Evolutionary conservation across 257 asterid genomes (phyloP), one percentile per base, ranked within the genome.

Genomic region (Scutellaria baicalensis): DNA sequence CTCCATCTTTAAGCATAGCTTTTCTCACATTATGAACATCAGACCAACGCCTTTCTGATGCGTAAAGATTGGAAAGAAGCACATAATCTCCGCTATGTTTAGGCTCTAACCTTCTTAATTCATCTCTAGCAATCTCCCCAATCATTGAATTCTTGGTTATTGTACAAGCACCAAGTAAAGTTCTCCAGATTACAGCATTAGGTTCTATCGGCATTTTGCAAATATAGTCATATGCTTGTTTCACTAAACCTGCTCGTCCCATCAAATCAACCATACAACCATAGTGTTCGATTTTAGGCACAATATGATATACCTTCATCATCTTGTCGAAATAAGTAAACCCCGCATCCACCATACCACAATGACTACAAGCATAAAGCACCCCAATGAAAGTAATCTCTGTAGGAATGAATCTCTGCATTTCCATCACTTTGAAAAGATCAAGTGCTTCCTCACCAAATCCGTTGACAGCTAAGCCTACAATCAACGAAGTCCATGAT

Each of bases 211-310:
- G 89, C 96, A 91, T 91, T 69, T 79, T 64, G 56, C 58, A 63
- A 3, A 91, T 86, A 64, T 88, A 91, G 13, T 84, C 81, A 40
- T 86, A 81, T 4, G 97, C 97, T 66, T 54, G 82, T 47, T 79
- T 54, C 44, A 88, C 92, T 70, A 84, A 81, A 55, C 96, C 97
- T 2, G 92, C 97, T 58, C 96, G 77, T 17, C 92, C 87, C 59
- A 91, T 85, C 64, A 91, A 73, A 83, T 91, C 97, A 62, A 91
- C 96, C 92, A 91, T 84, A 74, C 97, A 88, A 27, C 97, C 97
- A 39, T 85, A 81, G 59, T 91, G 97, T 39, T 91, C 97, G 39
- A 90, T 86, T 80, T 83, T 86, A 14, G 97, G 92, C 52, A 77
- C 83, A 14, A 90, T 81, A 8, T 75, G 68, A 40, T 72, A 91